phyloP scores from a whole-genome alignment of 2,329 filamentous ascomycete genomes.

The Colletotrichum graminicola region DNA sequence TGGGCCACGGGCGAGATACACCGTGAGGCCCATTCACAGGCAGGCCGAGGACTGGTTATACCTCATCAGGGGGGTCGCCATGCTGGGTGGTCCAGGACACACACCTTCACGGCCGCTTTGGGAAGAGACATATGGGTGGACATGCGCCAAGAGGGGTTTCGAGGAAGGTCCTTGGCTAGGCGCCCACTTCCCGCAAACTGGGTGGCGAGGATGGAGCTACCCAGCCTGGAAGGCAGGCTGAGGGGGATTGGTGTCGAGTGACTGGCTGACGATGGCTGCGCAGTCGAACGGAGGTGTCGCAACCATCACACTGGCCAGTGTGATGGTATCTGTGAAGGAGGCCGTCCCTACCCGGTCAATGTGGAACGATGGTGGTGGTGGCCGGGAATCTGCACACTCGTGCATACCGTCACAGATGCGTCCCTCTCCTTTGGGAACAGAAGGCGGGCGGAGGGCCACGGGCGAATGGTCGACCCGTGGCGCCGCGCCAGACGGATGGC shows the following conservation, averaged over 20 bases:
- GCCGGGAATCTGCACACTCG: conserved; percentile 40
- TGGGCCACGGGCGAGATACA: conserved; percentile 1
- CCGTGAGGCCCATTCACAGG: conserved; percentile 11
- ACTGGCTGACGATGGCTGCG: conserved; percentile 20
- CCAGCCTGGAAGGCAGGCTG: neutral
- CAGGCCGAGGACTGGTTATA: conserved; percentile 1
- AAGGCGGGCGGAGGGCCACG: conserved; percentile 10
- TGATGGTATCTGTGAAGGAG: conserved; percentile 16
- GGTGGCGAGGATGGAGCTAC: conserved; percentile 10
- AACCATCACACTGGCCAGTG: conserved; percentile 13
- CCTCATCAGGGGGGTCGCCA: conserved; percentile 1
- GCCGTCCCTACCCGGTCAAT: neutral
- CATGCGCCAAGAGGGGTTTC: neutral
- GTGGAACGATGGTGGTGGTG: conserved; percentile 16
- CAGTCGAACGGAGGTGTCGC: conserved; percentile 11
- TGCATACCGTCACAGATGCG: conserved; percentile 40
- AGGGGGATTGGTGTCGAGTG: conserved; percentile 21
- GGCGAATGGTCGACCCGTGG: conserved; percentile 13
- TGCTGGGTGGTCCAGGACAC: conserved; percentile 21
- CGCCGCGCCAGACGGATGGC: neutral
- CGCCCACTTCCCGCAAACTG: conserved; percentile 15
- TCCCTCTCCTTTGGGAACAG: conserved; percentile 38
- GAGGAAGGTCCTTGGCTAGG: conserved; percentile 1
- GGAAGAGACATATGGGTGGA: conserved; percentile 6
- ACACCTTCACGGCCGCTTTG: conserved; percentile 11